phyloP scores from a whole-genome alignment of 495 filamentous ascomycete species.

The Talaromyces adpressus region DNA sequence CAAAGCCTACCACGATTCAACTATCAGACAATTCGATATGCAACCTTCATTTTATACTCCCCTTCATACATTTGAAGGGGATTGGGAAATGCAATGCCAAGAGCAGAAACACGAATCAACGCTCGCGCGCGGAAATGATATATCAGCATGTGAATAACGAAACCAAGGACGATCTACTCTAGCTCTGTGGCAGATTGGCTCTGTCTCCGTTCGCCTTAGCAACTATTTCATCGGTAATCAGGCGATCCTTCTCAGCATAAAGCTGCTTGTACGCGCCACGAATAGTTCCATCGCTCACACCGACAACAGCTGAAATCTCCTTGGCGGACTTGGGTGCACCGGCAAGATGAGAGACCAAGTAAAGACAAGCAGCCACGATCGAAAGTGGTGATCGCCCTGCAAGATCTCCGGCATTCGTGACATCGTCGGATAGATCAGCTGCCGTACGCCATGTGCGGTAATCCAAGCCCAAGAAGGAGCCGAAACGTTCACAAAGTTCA shows the following conservation, averaged over 20 bases:
- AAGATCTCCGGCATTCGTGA: slow-evolving; percentile 64
- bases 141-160: neutral
- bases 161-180: neutral
- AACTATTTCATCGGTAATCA: slow-evolving; percentile 72
- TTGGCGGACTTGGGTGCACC: slow-evolving; percentile 71
- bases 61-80: neutral
- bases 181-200: slow-evolving; percentile 56
- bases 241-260: slow-evolving; percentile 59
- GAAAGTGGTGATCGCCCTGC: slow-evolving; percentile 93
- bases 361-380: slow-evolving; percentile 90
- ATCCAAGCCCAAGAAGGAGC: slow-evolving; percentile 67
- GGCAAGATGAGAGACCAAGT: slow-evolving; percentile 82
- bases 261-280: slow-evolving; percentile 89
- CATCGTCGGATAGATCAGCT: slow-evolving; percentile 63
- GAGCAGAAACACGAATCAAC: neutral
- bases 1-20: neutral
- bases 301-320: slow-evolving; percentile 72
- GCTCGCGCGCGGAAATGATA: neutral
- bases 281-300: slow-evolving; percentile 93
- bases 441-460: slow-evolving; percentile 65
- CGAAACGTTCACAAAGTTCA: slow-evolving; percentile 84
- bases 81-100: neutral
- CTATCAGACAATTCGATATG: neutral
- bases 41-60: neutral
- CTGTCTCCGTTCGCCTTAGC: slow-evolving; percentile 61